phyloP scores from a whole-genome alignment of 1,284 basidiomycete genomes.

The Testicularia cyperi region DNA sequence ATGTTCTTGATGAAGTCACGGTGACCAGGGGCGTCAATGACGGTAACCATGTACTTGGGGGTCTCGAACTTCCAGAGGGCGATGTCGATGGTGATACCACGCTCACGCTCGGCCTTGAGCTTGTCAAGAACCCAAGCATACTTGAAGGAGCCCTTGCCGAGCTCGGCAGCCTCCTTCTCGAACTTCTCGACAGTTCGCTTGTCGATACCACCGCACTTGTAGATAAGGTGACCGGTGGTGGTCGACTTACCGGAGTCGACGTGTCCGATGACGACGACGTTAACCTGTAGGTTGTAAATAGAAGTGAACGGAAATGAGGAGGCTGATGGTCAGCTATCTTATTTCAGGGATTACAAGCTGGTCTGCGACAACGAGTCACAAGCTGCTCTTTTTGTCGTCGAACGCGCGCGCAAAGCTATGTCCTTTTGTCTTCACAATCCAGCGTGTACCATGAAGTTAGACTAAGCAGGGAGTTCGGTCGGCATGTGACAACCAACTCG shows the following conservation, averaged over 20 bases:
- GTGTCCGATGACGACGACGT: conserved; percentile 61
- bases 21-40: conserved; percentile 98
- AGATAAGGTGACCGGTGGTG: conserved; percentile 99
- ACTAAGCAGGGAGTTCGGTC: too few relatives aligned
- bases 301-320: too few relatives aligned
- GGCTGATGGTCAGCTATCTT: too few relatives aligned
- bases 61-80: conserved; percentile 66
- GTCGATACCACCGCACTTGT: conserved; percentile 99
- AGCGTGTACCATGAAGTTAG: too few relatives aligned
- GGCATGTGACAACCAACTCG: background rate
- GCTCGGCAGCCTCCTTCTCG: conserved; percentile 99
- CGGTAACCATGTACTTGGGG: conserved; percentile 66
- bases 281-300: too few relatives aligned
- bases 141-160: conserved; percentile 99
- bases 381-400: background rate
- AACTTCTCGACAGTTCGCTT: conserved; percentile 99
- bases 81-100: conserved; percentile 99
- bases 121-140: conserved; percentile 99
- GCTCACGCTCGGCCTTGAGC: conserved; percentile 97
- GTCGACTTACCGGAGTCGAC: conserved; percentile 79
- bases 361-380: too few relatives aligned
- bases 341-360: too few relatives aligned
- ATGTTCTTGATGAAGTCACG: conserved; percentile 99
- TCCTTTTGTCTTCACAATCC: too few relatives aligned
- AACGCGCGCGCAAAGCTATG: too few relatives aligned